These are phyloP conservation scores for Lecanoromycetidae sp. DNA, from an alignment of 2,329 filamentous ascomycete genomes.

Conservation along the genomic window DNA sequence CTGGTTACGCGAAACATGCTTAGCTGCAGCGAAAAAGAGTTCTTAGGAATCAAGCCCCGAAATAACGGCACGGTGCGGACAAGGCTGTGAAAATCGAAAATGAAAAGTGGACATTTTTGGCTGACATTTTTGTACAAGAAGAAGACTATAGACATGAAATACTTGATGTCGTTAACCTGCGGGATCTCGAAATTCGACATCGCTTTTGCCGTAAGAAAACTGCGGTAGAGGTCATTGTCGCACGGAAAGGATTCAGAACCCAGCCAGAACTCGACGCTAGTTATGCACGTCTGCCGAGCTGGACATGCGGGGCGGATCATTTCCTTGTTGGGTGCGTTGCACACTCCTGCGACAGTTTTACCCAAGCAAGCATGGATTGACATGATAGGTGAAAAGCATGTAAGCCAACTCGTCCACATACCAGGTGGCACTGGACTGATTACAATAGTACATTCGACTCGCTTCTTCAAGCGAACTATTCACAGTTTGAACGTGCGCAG, in stretches of 20 bases:
- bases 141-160: not conserved
- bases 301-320: not conserved
- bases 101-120: not conserved
- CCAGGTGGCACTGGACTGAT: too few species aligned
- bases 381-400: too few species aligned
- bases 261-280: not conserved
- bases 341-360: not conserved
- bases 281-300: not conserved
- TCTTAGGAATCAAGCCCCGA: not conserved
- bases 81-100: not conserved
- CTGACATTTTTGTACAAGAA: not conserved
- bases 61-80: not conserved
- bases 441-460: too few species aligned
- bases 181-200: not conserved
- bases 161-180: not conserved
- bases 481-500: too few species aligned
- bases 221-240: not conserved
- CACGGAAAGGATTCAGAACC: not conserved
- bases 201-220: too few species aligned
- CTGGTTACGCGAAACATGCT: not conserved
- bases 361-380: too few species aligned
- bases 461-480: too few species aligned
- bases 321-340: not conserved
- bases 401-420: too few species aligned
- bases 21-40: not conserved